A percentile compares a stretch with the other conserved stretches of the same genome.
These are phyloP conservation scores for Albifimbria verrucaria DNA, from an alignment of 2,329 filamentous ascomycete species.

Conservation along the genomic window DNA sequence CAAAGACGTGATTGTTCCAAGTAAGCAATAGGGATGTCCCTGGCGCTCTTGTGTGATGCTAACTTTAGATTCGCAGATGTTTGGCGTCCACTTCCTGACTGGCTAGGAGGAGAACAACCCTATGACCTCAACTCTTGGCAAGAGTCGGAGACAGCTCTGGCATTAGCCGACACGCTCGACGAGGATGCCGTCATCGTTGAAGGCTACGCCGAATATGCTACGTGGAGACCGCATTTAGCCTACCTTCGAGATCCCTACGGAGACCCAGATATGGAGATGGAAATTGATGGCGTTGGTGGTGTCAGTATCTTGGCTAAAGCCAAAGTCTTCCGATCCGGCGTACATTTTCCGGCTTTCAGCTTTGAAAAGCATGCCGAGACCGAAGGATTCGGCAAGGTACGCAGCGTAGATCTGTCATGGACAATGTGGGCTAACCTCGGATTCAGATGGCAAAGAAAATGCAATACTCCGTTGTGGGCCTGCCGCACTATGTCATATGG, in stretches of 20 bases:
- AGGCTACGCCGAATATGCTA: conserved; percentile 97
- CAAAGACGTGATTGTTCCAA: conserved; percentile 97
- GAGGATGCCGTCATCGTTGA: conserved; percentile 99
- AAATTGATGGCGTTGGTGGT: conserved; percentile 95
- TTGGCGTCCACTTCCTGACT: conserved; percentile 97
- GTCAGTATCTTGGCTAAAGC: conserved; percentile 97
- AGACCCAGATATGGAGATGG: conserved; percentile 99
- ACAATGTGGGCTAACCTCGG: conserved; percentile 9
- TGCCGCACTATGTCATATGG: conserved; percentile 98
- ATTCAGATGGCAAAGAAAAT: conserved; percentile 91
- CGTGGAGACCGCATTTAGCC: conserved; percentile 94
- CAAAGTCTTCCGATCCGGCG: conserved; percentile 88
- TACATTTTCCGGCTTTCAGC: conserved; percentile 97
- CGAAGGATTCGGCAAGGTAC: conserved; percentile 95
- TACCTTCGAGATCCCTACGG: conserved; percentile 96
- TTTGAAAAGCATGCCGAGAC: conserved; percentile 99
- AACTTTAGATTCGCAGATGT: conserved; percentile 62
- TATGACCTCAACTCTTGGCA: conserved; percentile 99
- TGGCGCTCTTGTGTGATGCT: conserved; percentile 10
- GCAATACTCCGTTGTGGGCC: conserved; percentile 89
- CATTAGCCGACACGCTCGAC: conserved; percentile 89
- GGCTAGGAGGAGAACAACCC: conserved; percentile 96
- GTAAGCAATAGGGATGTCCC: conserved; percentile 58
- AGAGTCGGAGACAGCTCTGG: conserved; percentile 93
- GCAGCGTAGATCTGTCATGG: conserved; percentile 12